Evolutionary conservation across 768 basidiomycete genomes (phyloP).

Genomic region (Hebeloma cylindrosporum): DNA sequence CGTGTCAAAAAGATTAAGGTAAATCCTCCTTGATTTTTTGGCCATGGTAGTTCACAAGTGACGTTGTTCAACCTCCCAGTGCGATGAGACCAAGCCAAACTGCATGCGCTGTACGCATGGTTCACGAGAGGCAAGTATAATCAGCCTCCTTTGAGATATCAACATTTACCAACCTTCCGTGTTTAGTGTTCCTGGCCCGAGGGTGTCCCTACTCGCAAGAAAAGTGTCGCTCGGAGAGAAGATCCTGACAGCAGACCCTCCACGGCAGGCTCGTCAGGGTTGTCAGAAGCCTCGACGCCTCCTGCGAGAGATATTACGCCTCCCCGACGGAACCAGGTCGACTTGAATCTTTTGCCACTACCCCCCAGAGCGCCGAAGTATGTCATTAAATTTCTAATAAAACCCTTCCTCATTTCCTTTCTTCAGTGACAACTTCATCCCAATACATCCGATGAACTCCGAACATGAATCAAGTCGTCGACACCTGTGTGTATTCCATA

Average conservation of each 20-base stretch:
- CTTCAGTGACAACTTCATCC: slow-evolving; percentile 46
- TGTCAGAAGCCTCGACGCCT: slow-evolving; percentile 72
- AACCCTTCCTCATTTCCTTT: slow-evolving; percentile 13
- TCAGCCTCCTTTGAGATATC: slow-evolving; percentile 4
- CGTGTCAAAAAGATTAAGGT: slow-evolving; percentile 95
- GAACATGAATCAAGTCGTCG: slow-evolving; percentile 47
- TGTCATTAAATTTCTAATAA: slow-evolving; percentile 18
- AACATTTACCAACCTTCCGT: slow-evolving; percentile 13
- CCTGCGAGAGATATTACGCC: slow-evolving; percentile 69
- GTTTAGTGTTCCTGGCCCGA: slow-evolving; percentile 83
- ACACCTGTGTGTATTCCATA: slow-evolving; percentile 40
- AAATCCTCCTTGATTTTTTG: slow-evolving; percentile 20
- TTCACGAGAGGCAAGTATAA: slow-evolving; percentile 67
- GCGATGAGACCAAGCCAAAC: slow-evolving; percentile 87
- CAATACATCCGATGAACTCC: slow-evolving; percentile 42
- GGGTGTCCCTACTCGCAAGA: slow-evolving; percentile 70
- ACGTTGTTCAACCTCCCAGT: slow-evolving; percentile 46
- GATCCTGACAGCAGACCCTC: slow-evolving; percentile 64
- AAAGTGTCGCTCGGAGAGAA: slow-evolving; percentile 57
- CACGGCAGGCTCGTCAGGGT: slow-evolving; percentile 71
- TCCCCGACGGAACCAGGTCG: slow-evolving; percentile 48
- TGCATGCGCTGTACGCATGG: slow-evolving; percentile 87
- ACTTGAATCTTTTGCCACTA: slow-evolving; percentile 42
- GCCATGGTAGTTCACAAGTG: slow-evolving; percentile 1
- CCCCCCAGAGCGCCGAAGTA: slow-evolving; percentile 42